Conservation (phyloP, 2,329 filamentous ascomycete species). For the Fusarium heterosporum region DNA sequence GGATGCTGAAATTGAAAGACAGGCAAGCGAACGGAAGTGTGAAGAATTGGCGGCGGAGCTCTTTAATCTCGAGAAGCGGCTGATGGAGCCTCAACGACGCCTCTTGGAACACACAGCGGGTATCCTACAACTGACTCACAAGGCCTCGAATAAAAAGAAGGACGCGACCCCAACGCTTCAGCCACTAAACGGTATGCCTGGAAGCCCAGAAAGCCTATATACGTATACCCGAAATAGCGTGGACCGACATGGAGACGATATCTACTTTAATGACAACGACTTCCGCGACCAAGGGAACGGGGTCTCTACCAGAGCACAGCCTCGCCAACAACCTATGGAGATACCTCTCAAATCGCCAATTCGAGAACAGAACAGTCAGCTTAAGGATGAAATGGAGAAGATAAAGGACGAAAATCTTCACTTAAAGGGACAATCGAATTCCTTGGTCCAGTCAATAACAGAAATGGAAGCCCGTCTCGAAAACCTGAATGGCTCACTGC, state of each 20-base stretch:
- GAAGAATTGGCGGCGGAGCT: constrained; percentile 86
- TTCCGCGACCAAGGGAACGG: constrained; percentile 73
- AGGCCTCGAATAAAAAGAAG: constrained; percentile 70
- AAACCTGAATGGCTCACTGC: constrained; percentile 73
- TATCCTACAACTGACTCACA: constrained; percentile 90
- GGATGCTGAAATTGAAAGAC: constrained; percentile 79
- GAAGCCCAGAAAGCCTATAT: constrained; percentile 82
- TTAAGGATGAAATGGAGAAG: constrained; percentile 61
- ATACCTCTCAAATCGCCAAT: constrained; percentile 69
- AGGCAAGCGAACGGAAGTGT: constrained; percentile 81
- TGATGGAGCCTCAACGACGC: constrained; percentile 78
- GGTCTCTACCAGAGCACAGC: constrained; percentile 43
- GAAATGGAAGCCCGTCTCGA: constrained; percentile 75
- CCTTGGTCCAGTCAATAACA: constrained; percentile 61
- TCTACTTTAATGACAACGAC: constrained; percentile 83
- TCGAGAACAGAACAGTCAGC: constrained; percentile 64
- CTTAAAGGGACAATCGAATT: constrained; percentile 51
- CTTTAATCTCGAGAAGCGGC: constrained; percentile 80
- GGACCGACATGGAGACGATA: constrained; percentile 65
- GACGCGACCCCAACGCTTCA: constrained; percentile 56
- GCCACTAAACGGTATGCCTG: constrained; percentile 70
- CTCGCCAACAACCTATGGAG: constrained; percentile 61
- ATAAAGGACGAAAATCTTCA: constrained; percentile 60
- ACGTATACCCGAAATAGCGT: constrained; percentile 72
- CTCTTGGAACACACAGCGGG: constrained; percentile 92